Evolutionary conservation across 2,329 filamentous ascomycete genomes (phyloP).

Genomic region (Xylariales sp.): DNA sequence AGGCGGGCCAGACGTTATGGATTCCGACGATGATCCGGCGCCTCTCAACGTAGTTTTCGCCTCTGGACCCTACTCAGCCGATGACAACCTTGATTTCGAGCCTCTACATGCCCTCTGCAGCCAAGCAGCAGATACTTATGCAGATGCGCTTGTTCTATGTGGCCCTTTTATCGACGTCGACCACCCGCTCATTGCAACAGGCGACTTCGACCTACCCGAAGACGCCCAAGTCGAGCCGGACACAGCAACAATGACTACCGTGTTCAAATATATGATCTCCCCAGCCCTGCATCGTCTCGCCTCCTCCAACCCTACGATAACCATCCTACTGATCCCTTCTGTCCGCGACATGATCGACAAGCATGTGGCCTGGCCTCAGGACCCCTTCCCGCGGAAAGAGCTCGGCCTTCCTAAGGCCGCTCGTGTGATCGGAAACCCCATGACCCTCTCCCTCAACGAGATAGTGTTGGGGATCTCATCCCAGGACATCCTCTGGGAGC

Average conservation of each 20-base stretch:
- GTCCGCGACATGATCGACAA: slow-evolving; percentile 64
- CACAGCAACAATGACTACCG: slow-evolving; percentile 70
- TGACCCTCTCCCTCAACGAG: slow-evolving; percentile 86
- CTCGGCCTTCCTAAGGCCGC: slow-evolving; percentile 74
- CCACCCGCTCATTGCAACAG: slow-evolving; percentile 78
- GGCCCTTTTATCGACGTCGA: slow-evolving; percentile 91
- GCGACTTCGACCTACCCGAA: slow-evolving; percentile 72
- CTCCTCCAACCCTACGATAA: slow-evolving; percentile 66
- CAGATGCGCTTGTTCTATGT: slow-evolving; percentile 73
- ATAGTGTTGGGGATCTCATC: slow-evolving; percentile 74
- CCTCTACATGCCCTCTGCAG: slow-evolving; percentile 77
- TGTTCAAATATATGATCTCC: slow-evolving; percentile 79
- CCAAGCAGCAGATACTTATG: slow-evolving; percentile 67
- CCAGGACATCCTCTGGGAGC: slow-evolving; percentile 78
- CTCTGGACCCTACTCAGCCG: slow-evolving; percentile 85
- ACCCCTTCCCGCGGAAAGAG: slow-evolving; percentile 60
- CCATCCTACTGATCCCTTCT: slow-evolving; percentile 78
- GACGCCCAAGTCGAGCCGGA: slow-evolving; percentile 67
- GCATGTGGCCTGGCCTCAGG: slow-evolving; percentile 62
- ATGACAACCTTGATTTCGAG: slow-evolving; percentile 88
- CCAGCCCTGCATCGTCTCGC: slow-evolving; percentile 67
- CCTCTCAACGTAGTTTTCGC: slow-evolving; percentile 76
- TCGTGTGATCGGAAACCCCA: slow-evolving; percentile 81
- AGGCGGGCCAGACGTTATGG: slow-evolving; percentile 60
- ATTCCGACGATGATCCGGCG: slow-evolving; percentile 50